phyloP scores from a whole-genome alignment of 2,329 filamentous ascomycete genomes.

The Penicillium decumbens region DNA sequence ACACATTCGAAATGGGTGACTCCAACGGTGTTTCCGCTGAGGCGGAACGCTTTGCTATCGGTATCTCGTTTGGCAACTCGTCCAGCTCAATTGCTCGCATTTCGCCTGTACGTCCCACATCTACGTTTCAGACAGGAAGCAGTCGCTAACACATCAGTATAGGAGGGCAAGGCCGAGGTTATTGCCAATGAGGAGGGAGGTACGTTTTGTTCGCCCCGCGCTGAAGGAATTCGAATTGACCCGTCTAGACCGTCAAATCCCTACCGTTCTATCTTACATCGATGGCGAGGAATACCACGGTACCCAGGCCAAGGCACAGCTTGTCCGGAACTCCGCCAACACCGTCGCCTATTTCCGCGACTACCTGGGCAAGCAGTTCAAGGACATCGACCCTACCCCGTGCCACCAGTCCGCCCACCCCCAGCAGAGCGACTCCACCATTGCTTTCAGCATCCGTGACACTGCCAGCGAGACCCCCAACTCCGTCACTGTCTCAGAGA shows the following conservation, averaged over 20 bases:
- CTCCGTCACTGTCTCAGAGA: slow-evolving; percentile 70
- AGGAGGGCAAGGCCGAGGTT: slow-evolving; percentile 92
- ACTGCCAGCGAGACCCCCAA: slow-evolving; percentile 61
- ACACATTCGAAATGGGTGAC: slow-evolving; percentile 45
- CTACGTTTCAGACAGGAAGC: neutral
- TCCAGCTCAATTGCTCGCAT: slow-evolving; percentile 97
- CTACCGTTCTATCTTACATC: slow-evolving; percentile 88
- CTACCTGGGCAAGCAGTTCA: slow-evolving; percentile 91
- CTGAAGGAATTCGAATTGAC: slow-evolving; percentile 16
- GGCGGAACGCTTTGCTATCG: slow-evolving; percentile 66
- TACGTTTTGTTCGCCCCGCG: slow-evolving; percentile 42
- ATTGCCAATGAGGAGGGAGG: slow-evolving; percentile 99
- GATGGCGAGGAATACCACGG: slow-evolving; percentile 96
- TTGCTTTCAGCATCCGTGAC: slow-evolving; percentile 82
- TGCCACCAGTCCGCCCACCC: slow-evolving; percentile 92
- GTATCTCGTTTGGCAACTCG: slow-evolving; percentile 96
- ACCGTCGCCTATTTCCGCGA: slow-evolving; percentile 95
- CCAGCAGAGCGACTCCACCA: slow-evolving; percentile 63
- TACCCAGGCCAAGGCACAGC: slow-evolving; percentile 87
- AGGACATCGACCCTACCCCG: slow-evolving; percentile 92
- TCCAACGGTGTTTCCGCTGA: slow-evolving; percentile 48
- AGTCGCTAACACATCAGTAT: slow-evolving; percentile 12
- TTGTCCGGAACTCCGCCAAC: slow-evolving; percentile 87
- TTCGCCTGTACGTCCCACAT: slow-evolving; percentile 48
- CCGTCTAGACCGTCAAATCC: slow-evolving; percentile 82